Evolutionary conservation across 306 rosid genomes (phyloP).

Genomic region (Ammopiptanthus mongolicus): DNA sequence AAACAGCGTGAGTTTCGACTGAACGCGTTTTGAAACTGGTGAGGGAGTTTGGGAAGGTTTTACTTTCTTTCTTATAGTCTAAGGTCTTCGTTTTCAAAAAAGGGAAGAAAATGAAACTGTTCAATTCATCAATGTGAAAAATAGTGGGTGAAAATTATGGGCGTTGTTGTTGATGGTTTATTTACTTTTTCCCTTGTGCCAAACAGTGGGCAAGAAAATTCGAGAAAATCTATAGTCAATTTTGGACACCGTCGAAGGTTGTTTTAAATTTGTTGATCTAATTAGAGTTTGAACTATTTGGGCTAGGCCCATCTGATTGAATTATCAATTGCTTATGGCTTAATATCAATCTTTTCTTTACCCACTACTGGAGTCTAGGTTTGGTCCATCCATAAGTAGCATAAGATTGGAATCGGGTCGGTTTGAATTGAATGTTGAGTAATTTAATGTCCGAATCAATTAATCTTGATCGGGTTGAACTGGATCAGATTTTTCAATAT

Average conservation of each 20-base stretch:
- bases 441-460: no score
- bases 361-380: no score
- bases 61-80: background rate
- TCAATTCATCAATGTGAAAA: background rate
- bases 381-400: no score
- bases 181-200: background rate
- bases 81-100: background rate
- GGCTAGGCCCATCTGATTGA: no score
- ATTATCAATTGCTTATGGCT: no score
- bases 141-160: background rate
- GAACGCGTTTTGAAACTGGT: background rate
- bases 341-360: no score
- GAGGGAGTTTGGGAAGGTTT: slow-evolving; percentile 12
- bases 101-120: background rate
- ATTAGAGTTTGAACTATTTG: no score
- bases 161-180: background rate
- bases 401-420: no score
- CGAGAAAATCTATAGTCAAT: background rate
- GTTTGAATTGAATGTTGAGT: no score
- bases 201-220: background rate
- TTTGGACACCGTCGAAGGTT: background rate
- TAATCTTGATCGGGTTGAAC: no score
- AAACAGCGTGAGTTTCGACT: background rate
- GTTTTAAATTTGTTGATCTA: no score
- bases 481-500: no score